phyloP scores from a whole-genome alignment of 257 asterid species.

The Solanum gracilifrons region DNA sequence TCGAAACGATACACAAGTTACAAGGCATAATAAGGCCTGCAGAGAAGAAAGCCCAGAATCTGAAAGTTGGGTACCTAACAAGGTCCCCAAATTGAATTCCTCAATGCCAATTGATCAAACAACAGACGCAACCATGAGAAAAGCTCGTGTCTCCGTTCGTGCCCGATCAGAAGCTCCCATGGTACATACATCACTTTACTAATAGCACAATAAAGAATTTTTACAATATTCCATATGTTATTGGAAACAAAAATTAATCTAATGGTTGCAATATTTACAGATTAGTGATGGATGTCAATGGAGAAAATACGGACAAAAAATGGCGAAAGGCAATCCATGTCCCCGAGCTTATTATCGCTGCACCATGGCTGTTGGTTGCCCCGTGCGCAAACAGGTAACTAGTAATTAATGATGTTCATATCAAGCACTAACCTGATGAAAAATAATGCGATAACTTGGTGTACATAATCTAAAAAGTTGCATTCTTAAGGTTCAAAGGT shows the following conservation, averaged over 20 bases:
- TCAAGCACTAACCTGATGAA: background rate
- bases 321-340: slow-evolving; percentile 96
- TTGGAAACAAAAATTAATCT: background rate
- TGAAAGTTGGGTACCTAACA: slow-evolving; percentile 49
- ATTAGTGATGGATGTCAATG: slow-evolving; percentile 95
- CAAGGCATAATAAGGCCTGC: slow-evolving; percentile 7
- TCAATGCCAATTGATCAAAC: slow-evolving; percentile 31
- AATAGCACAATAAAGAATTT: background rate
- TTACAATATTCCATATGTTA: background rate
- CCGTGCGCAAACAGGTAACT: slow-evolving; percentile 82
- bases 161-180: slow-evolving; percentile 88
- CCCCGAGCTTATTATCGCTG: slow-evolving; percentile 92
- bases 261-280: slow-evolving; percentile 16
- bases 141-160: slow-evolving; percentile 92
- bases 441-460: no score
- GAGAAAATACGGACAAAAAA: slow-evolving; percentile 94
- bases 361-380: slow-evolving; percentile 93
- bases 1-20: slow-evolving; percentile 6
- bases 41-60: slow-evolving; percentile 77
- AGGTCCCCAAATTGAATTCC: slow-evolving; percentile 28
- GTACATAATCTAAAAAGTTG: no score
- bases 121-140: slow-evolving; percentile 70
- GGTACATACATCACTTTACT: slow-evolving; percentile 4
- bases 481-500: slow-evolving; percentile 43
- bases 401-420: background rate